Conservation (phyloP, 73 alveolate genomes). For the Loxodes magnus region DNA sequence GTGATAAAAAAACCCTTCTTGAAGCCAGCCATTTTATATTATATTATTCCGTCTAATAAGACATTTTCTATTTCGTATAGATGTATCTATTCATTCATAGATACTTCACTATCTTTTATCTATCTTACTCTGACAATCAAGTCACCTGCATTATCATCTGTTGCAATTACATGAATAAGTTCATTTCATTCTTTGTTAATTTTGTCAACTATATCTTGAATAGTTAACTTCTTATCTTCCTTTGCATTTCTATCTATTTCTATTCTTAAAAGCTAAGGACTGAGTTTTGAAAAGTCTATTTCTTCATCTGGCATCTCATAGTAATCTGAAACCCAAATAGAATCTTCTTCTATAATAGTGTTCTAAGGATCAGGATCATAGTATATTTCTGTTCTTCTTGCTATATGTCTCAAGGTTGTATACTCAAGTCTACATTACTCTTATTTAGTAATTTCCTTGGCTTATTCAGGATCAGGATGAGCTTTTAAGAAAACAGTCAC, state of each 20-base stretch:
- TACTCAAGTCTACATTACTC: conserved; percentile 69
- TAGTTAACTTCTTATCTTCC: conserved; percentile 35
- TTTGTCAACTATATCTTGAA: conserved; percentile 56
- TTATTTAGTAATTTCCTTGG: conserved; percentile 40
- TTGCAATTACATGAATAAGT: conserved; percentile 36
- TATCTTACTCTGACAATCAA: conserved; percentile 62
- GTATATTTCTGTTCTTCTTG: conserved; percentile 65
- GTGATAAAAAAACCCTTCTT: too few relatives aligned
- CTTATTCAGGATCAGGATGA: conserved; percentile 49
- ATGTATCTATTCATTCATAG: too few relatives aligned
- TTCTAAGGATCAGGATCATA: conserved; percentile 93
- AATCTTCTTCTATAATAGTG: conserved; percentile 76
- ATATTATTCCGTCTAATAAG: too few relatives aligned
- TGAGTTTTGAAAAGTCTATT: conserved; percentile 24
- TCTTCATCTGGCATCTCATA: conserved; percentile 50
- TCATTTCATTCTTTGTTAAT: conserved; percentile 34
- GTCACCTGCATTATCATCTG: conserved; percentile 60
- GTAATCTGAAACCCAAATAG: conserved; percentile 52
- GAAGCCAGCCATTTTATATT: too few relatives aligned
- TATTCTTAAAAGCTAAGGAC: conserved; percentile 86
- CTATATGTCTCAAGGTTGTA: conserved; percentile 81
- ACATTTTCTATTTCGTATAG: too few relatives aligned
- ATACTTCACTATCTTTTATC: conserved; percentile 29
- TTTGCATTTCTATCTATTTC: conserved; percentile 49
- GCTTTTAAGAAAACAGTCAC: conserved; percentile 67